Conservation (phyloP, 139 green algal genomes). For the Pycnococcus provasolii region DNA sequence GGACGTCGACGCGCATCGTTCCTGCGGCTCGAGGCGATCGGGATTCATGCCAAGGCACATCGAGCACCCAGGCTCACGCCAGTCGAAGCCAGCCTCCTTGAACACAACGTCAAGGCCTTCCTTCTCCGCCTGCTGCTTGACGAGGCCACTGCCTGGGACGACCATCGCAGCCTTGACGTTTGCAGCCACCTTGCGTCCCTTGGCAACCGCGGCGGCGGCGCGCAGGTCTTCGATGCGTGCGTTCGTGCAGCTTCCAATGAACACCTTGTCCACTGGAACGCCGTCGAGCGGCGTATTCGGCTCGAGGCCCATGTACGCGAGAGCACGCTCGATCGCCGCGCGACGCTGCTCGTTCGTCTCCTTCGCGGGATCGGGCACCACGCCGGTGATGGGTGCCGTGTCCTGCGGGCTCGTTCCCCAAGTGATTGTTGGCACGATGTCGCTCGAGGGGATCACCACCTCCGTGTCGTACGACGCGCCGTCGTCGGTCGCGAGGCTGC, state of each 20-base stretch:
- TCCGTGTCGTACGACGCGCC: constrained; percentile 33
- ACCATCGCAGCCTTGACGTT: constrained; percentile 34
- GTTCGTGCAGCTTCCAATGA: constrained; percentile 43
- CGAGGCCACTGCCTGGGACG: constrained; percentile 35
- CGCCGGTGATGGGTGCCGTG: constrained; percentile 21
- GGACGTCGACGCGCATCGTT: constrained; percentile 37
- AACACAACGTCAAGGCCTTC: constrained; percentile 40
- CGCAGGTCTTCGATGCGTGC: constrained; percentile 39
- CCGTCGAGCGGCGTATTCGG: constrained; percentile 23
- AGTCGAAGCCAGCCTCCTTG: constrained; percentile 40
- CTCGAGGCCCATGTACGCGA: constrained; percentile 41
- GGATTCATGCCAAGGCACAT: constrained; percentile 44
- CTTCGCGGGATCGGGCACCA: constrained; percentile 27
- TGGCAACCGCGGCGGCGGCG: constrained; percentile 27
- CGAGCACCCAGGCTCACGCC: constrained; percentile 35
- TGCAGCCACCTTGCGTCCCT: constrained; percentile 30
- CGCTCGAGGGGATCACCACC: constrained; percentile 25
- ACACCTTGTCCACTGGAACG: constrained; percentile 37
- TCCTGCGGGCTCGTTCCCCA: constrained; percentile 30
- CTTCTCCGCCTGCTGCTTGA: constrained; percentile 36
- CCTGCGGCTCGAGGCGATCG: constrained; percentile 33
- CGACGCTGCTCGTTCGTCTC: constrained; percentile 15
- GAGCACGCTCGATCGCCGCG: constrained; percentile 29
- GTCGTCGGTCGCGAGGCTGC: constrained; percentile 17
- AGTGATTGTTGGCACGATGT: constrained; percentile 36